Evolutionary conservation across 495 filamentous ascomycete species (phyloP).

Genomic region (Aeminium ludgeri): DNA sequence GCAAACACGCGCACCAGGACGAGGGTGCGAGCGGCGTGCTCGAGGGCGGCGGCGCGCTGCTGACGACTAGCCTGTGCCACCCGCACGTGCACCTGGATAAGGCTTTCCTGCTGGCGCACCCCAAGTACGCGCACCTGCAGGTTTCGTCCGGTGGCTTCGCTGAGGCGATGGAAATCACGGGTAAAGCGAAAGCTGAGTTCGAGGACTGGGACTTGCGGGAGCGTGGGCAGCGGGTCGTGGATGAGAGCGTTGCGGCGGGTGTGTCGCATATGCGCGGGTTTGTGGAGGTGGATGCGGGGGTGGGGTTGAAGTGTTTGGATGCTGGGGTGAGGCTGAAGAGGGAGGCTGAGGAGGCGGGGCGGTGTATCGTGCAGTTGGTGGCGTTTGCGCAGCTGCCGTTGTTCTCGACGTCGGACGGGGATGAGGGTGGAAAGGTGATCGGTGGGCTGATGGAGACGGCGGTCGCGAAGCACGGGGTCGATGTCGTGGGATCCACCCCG

Average conservation of each 20-base stretch:
- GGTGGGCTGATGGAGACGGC: slow-evolving; percentile 34
- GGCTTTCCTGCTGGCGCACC: slow-evolving; percentile 44
- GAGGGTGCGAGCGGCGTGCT: not conserved
- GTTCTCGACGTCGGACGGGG: slow-evolving; percentile 36
- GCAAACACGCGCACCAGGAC: slow-evolving; percentile 8
- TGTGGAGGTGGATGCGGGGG: slow-evolving; percentile 53
- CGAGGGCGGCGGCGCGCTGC: slow-evolving; percentile 21
- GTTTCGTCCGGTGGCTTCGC: slow-evolving; percentile 43
- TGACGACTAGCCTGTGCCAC: slow-evolving; percentile 49
- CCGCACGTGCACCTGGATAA: slow-evolving; percentile 68
- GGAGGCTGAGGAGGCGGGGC: slow-evolving; percentile 29
- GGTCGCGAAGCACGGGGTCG: slow-evolving; percentile 29
- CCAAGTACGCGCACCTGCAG: slow-evolving; percentile 41
- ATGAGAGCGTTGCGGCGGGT: slow-evolving; percentile 47
- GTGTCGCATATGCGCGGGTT: slow-evolving; percentile 60
- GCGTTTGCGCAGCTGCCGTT: slow-evolving; percentile 58
- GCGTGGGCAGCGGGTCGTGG: slow-evolving; percentile 47
- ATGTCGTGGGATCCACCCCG: slow-evolving; percentile 51
- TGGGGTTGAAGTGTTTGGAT: slow-evolving; percentile 39
- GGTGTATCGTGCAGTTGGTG: slow-evolving; percentile 50
- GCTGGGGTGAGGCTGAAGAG: slow-evolving; percentile 41
- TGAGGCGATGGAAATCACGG: slow-evolving; percentile 48
- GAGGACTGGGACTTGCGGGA: slow-evolving; percentile 39
- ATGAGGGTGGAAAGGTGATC: slow-evolving; percentile 25
- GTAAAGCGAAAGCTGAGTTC: slow-evolving; percentile 45